Conservation (phyloP, 2,329 filamentous ascomycete genomes). For the Monilinia laxa region DNA sequence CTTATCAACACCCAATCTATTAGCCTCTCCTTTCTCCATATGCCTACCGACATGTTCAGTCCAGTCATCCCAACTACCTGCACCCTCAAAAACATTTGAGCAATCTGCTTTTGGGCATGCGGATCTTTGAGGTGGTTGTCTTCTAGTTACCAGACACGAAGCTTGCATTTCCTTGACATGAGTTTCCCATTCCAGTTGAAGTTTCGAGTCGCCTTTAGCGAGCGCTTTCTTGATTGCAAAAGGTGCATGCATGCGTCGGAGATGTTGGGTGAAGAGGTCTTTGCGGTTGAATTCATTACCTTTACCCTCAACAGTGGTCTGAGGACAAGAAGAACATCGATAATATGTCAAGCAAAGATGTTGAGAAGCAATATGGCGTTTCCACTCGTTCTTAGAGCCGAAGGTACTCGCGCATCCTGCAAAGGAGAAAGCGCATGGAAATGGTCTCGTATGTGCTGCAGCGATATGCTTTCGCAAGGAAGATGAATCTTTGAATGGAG, state of each 20-base stretch:
- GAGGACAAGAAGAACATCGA: constrained; percentile 61
- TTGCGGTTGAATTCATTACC: constrained; percentile 85
- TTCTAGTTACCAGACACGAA: constrained; percentile 69
- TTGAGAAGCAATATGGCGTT: constrained; percentile 87
- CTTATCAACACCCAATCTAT: constrained; percentile 55
- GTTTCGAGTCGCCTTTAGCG: constrained; percentile 57
- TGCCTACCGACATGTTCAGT: constrained; percentile 91
- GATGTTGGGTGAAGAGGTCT: constrained; percentile 91
- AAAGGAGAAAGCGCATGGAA: constrained; percentile 80
- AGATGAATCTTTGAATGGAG: constrained; percentile 66
- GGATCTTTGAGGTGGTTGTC: constrained; percentile 68
- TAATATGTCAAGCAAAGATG: constrained; percentile 73
- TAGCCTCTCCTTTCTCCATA: constrained; percentile 71
- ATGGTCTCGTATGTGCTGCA: constrained; percentile 68
- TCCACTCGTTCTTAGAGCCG: constrained; percentile 96
- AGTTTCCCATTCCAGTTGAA: constrained; percentile 62
- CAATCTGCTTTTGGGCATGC: constrained; percentile 73
- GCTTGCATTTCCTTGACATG: constrained; percentile 69
- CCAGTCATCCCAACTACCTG: constrained; percentile 80
- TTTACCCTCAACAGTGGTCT: constrained; percentile 54
- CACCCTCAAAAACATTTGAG: constrained; percentile 65
- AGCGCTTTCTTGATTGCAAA: constrained; percentile 60
- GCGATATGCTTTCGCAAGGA: constrained; percentile 66
- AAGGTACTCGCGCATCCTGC: constrained; percentile 84
- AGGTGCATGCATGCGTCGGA: constrained; percentile 88